These are phyloP conservation scores for Gastrolobium bilobum DNA, from an alignment of 306 rosid species.

Conservation along the genomic window DNA sequence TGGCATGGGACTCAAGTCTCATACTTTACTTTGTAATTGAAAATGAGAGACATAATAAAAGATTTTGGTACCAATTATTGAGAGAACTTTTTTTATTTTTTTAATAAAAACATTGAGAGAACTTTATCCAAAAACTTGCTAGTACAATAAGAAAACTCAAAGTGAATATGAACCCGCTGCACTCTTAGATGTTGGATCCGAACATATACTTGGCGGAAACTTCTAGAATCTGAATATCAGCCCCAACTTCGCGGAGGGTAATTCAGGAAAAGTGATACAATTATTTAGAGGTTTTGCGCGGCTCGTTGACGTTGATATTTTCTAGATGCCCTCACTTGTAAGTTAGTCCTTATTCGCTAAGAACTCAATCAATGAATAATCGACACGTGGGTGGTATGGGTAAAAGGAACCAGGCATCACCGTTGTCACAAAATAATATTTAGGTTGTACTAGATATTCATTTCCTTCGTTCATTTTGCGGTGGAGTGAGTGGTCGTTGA, in stretches of 20 bases:
- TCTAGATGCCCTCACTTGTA: neutral
- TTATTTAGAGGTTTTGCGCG: slow-evolving; percentile 29
- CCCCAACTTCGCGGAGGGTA: neutral
- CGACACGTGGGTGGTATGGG: slow-evolving; percentile 48
- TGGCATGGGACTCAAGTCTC: too few species aligned
- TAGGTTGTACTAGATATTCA: neutral
- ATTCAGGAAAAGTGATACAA: slow-evolving; percentile 29
- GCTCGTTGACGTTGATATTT: slow-evolving; percentile 38
- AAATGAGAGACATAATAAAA: too few species aligned
- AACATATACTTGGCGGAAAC: too few species aligned
- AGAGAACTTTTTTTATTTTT: too few species aligned
- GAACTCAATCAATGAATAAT: neutral
- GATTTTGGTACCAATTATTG: too few species aligned
- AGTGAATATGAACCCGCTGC: too few species aligned
- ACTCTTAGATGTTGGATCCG: too few species aligned
- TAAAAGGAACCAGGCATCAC: slow-evolving; percentile 31
- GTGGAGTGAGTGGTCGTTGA: neutral
- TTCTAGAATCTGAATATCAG: neutral
- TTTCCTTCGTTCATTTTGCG: neutral
- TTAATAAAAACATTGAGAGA: too few species aligned
- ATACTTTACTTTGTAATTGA: too few species aligned
- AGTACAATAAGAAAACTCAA: too few species aligned
- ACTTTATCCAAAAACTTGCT: too few species aligned
- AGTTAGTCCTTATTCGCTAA: neutral
- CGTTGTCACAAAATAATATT: slow-evolving; percentile 46